Percentiles rank a stretch among this genome's conserved stretches.
phyloP scores from a whole-genome alignment of 768 basidiomycete genomes.

The Tulasnella sp. region DNA sequence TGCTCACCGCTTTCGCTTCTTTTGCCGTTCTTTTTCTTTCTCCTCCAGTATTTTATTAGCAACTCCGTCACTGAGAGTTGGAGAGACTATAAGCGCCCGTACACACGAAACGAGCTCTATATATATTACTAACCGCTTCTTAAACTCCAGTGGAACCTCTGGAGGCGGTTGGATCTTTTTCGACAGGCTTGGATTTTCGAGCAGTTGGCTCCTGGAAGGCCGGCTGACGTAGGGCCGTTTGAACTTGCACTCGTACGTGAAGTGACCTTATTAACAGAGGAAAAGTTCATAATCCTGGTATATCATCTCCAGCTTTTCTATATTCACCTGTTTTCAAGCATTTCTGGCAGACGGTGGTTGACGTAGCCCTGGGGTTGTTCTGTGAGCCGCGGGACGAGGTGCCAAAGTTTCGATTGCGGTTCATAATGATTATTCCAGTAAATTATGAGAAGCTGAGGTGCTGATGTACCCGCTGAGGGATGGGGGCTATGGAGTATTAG shows the following conservation, averaged over 20 bases:
- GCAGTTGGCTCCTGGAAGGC: slow-evolving; percentile 82
- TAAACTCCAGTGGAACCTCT: slow-evolving; percentile 89
- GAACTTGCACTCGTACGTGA: slow-evolving; percentile 85
- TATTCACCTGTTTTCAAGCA: slow-evolving; percentile 63
- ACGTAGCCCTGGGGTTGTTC: slow-evolving; percentile 59
- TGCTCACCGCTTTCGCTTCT: slow-evolving; percentile 35
- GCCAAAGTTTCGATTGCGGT: slow-evolving; percentile 1
- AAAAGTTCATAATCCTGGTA: background rate
- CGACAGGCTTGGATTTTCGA: slow-evolving; percentile 68
- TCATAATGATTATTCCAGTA: background rate
- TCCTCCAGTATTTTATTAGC: slow-evolving; percentile 79
- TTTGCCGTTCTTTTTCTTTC: slow-evolving; percentile 71
- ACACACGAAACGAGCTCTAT: too few relatives aligned
- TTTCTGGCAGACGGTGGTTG: slow-evolving; percentile 76
- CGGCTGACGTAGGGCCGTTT: slow-evolving; percentile 76
- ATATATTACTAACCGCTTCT: slow-evolving; percentile 55
- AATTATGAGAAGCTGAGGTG: background rate
- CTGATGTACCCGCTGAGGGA: background rate
- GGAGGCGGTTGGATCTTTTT: slow-evolving; percentile 73
- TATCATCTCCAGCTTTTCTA: background rate
- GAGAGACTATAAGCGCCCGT: background rate
- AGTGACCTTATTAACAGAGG: slow-evolving; percentile 60
- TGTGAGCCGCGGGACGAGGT: slow-evolving; percentile 42
- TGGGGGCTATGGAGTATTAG: background rate
- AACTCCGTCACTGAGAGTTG: background rate